Percentiles rank a stretch among this genome's conserved stretches.
Conservation (phyloP, 75 land plant genomes). For the Pinus taeda region DNA sequence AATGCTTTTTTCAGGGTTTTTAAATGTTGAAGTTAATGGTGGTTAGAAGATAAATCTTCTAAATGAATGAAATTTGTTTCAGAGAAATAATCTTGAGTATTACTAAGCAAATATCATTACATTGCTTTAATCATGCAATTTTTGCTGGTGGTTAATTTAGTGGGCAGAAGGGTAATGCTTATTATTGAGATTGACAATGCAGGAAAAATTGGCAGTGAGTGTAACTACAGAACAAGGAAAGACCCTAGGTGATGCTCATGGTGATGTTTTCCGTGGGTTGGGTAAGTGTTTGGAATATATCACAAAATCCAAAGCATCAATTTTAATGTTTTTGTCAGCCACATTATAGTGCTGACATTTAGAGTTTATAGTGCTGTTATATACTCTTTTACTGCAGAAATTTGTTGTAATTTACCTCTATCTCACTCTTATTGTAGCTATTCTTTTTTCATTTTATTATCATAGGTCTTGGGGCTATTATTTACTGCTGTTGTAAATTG, state of each 20-base stretch:
- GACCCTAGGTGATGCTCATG: slow-evolving; percentile 87
- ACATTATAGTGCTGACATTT: too few relatives aligned
- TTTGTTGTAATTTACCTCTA: too few relatives aligned
- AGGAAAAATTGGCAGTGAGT: slow-evolving; percentile 87
- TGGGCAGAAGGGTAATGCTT: slow-evolving; percentile 1
- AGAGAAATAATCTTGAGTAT: neutral
- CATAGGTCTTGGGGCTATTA: too few relatives aligned
- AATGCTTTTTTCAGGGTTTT: neutral
- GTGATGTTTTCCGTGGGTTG: slow-evolving; percentile 95
- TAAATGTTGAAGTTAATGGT: neutral
- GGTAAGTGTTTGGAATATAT: slow-evolving; percentile 31
- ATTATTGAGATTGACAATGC: neutral
- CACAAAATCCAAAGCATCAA: too few relatives aligned
- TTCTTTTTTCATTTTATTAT: too few relatives aligned
- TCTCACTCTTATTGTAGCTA: too few relatives aligned
- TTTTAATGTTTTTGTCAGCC: too few relatives aligned
- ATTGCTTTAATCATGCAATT: neutral
- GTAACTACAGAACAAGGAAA: slow-evolving; percentile 95
- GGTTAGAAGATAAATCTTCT: neutral
- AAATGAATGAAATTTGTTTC: neutral
- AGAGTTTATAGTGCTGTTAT: too few relatives aligned
- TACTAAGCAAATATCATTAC: neutral
- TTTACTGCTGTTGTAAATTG: too few relatives aligned
- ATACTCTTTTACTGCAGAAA: too few relatives aligned
- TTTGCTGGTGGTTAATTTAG: neutral